phyloP scores from a whole-genome alignment of 139 green algal species.

The Astrephomene gubernaculifera region DNA sequence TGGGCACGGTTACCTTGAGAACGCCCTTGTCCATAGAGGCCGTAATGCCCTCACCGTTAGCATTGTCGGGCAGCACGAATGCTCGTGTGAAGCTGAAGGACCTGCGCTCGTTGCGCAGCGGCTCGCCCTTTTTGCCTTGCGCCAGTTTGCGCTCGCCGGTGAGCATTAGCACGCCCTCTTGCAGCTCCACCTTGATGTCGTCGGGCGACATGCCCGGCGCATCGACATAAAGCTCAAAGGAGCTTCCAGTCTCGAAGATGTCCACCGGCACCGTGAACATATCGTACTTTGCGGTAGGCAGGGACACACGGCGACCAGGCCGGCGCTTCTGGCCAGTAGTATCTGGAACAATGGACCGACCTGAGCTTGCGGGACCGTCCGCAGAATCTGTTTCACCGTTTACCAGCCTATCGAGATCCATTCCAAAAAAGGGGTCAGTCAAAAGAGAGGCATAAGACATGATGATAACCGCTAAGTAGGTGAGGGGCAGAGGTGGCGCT shows the following conservation, averaged over 20 bases:
- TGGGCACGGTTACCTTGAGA: slow-evolving; percentile 56
- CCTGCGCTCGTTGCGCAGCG: slow-evolving; percentile 51
- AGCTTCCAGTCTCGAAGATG: slow-evolving; percentile 1
- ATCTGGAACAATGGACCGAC: no score
- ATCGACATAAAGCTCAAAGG: slow-evolving; percentile 37
- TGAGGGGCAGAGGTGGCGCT: no score
- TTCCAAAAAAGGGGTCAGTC: no score
- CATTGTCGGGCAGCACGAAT: slow-evolving; percentile 60
- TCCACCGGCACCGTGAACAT: slow-evolving; percentile 14
- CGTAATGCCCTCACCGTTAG: slow-evolving; percentile 38
- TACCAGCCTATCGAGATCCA: no score
- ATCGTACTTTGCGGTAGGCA: no score
- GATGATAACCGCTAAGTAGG: no score
- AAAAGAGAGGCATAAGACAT: no score
- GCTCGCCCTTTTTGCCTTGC: slow-evolving; percentile 48
- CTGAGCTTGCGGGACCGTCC: no score
- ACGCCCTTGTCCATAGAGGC: slow-evolving; percentile 58
- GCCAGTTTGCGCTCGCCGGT: slow-evolving; percentile 28
- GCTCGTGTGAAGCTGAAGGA: slow-evolving; percentile 43
- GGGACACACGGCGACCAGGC: no score
- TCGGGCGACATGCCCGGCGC: slow-evolving; percentile 39
- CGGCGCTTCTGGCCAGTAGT: no score
- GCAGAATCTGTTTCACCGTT: no score
- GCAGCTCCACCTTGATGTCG: slow-evolving; percentile 41
- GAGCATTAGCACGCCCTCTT: slow-evolving; percentile 18